These are phyloP conservation scores for Vicia villosa DNA, from an alignment of 306 rosid species.

Conservation along the genomic window DNA sequence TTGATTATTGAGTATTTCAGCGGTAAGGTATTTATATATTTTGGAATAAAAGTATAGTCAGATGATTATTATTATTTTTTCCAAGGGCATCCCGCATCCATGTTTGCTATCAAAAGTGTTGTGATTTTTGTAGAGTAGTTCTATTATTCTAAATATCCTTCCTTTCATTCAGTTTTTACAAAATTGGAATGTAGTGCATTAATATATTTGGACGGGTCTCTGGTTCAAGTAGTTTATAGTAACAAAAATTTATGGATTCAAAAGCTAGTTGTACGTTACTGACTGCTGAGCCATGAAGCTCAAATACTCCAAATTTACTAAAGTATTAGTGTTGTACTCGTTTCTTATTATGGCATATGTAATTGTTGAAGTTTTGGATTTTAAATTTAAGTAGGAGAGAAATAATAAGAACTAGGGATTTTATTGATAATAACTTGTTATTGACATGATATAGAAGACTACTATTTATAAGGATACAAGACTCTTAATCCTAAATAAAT, in stretches of 20 bases:
- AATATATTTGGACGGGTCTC: constrained; percentile 12
- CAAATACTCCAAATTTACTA: not conserved
- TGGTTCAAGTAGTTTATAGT: constrained; percentile 15
- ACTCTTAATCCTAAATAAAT: not conserved
- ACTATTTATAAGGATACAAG: not conserved
- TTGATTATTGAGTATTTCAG: constrained; percentile 14
- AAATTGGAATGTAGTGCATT: constrained; percentile 8
- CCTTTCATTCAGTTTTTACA: constrained; percentile 9
- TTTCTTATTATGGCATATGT: not conserved
- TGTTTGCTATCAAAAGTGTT: constrained; percentile 2
- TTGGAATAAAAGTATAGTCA: constrained; percentile 4
- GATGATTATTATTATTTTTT: not conserved
- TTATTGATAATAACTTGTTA: not conserved
- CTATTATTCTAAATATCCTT: constrained; percentile 24
- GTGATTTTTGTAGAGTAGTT: not conserved
- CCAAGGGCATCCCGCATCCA: constrained; percentile 5
- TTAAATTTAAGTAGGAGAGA: not conserved
- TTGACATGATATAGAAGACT: not conserved
- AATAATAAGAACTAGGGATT: not conserved
- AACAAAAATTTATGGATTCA: constrained; percentile 6
- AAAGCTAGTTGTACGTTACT: not conserved
- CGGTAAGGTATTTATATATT: constrained; percentile 25
- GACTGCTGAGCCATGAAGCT: not conserved
- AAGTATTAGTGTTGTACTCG: not conserved
- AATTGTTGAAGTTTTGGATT: not conserved